Base-by-base conservation (phyloP, 129 eudicot species). In the Scalesia atractyloides region DNA sequence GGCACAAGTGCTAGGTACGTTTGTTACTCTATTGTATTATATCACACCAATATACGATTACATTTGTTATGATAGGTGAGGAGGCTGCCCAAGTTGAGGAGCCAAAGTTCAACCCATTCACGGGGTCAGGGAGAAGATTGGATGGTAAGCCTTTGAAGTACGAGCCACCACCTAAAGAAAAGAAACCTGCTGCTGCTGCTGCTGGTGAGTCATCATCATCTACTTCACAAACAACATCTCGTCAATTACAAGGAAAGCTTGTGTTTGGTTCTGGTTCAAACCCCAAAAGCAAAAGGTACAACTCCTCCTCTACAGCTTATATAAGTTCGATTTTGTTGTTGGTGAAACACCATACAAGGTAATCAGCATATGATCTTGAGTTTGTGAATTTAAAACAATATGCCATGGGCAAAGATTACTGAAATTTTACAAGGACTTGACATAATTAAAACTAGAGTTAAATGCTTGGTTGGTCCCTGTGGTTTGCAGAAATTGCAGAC, bases 241-340 rank as follows among this genome's bases (percentile, higher is more conserved):
- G 96, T 66, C 98, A 84, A 61, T 49, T 86, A 0, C 98, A 92
- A 69, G 98, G 98, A 22, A 92, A 92, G 79, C 98, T 92, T 56
- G 98, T 92, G 7, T 92, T 92, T 69, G 96, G 98, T 37, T 85
- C 96, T 68, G 84, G 82, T 78, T 81, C 88, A 39, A 85, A 75
- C 17, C 68, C 16, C 86, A 70, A 79, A 92, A 92, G 91, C 88
- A 70, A 81, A 92, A 92, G 98, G 98, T 92, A 75, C 48, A 44
- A 52, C 14, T 5, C 33, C 49, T 16, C 64, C 18, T 36, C 12
- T n/a, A 2, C 24, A 52, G 22, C 59, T 17, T 52, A 7, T 56
- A 59, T 7, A 59, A 26, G 41, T 59, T 24, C 15, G 26, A 26
- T 24, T 58, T 58, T 59, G 12, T 59, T 24, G 17, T 59, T 24